Percentiles rank a stretch among this genome's conserved stretches.
phyloP scores from a whole-genome alignment of 306 rosid species.

The Fragaria nilgerrensis region DNA sequence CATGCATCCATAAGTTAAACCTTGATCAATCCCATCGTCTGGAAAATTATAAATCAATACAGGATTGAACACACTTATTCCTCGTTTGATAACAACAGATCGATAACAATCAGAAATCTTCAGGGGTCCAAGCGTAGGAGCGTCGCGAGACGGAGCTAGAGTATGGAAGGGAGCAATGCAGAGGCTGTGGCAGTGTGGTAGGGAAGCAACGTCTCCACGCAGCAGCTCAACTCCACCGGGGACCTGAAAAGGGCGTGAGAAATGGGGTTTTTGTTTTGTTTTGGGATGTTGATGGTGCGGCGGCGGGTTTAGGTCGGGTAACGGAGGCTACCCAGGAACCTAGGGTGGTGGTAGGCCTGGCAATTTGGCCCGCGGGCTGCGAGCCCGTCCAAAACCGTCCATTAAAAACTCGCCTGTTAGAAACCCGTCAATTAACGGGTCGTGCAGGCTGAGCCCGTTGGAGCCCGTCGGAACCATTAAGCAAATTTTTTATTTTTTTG shows the following conservation, averaged over 20 bases:
- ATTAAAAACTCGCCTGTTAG: too few relatives aligned
- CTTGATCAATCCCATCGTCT: too few relatives aligned
- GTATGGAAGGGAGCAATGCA: constrained; percentile 87
- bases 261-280: constrained; percentile 40
- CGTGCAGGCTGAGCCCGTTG: too few relatives aligned
- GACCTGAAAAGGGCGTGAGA: constrained; percentile 48
- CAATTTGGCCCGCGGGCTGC: too few relatives aligned
- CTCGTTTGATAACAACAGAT: too few relatives aligned
- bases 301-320: constrained; percentile 38
- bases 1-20: too few relatives aligned
- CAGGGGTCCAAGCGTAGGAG: constrained; percentile 70
- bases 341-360: constrained; percentile 6
- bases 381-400: too few relatives aligned
- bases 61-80: too few relatives aligned
- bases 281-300: constrained; percentile 47
- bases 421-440: too few relatives aligned
- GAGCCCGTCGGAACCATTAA: too few relatives aligned
- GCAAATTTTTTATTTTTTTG: too few relatives aligned
- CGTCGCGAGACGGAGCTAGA: constrained; percentile 59
- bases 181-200: constrained; percentile 87
- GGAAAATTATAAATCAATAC: too few relatives aligned
- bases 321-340: constrained; percentile 42
- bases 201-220: constrained; percentile 84
- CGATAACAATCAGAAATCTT: constrained; percentile 41
- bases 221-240: constrained; percentile 75